Base-by-base conservation (phyloP, 352 stramenopile species). In the Pythium apleroticum region DNA sequence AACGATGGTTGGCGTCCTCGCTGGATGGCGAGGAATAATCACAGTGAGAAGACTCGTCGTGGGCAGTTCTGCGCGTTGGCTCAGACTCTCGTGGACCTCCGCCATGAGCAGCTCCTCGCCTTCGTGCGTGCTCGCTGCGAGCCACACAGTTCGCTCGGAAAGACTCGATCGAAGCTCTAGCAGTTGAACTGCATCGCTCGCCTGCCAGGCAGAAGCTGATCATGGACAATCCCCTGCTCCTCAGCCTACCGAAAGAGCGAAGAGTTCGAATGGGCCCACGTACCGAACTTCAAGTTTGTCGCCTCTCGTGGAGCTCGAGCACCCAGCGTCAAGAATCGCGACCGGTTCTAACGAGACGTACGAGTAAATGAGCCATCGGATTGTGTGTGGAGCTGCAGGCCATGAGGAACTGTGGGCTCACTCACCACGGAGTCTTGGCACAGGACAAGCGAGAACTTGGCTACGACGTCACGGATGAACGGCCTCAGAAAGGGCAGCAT, bases 241-340 rank as follows among this genome's bases (percentile, higher is more conserved):
- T n/a, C n/a, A n/a, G n/a, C n/a, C n/a, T 20, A 49, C 20, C 22
- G 17, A 5, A 45, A 15, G 5, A 45, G 37, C 4, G 8, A 49
- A n/a, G 1, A 25, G 20, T 12, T 6, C 4, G n/a, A 27, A n/a
- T n/a, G n/a, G n/a, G 19, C 5, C 41, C 7, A 49, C 41, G 19
- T 69, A 93, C 83, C 74, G 57, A 93, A 86, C 53, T 93, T 93
- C n/a, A 93, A 69, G 49, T 93, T 90, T 19, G 68, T 68, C 14
- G 76, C 62, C 17, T 70, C 55, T 11, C 74, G 61, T 4, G 78
- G 52, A 20, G 65, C 28, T 45, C 25, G 30, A 17, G 68, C 79
- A 9, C 85, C 85, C 30, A 91, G 66, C n/a, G 37, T 24, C 11
- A 70, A 31, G 56, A 88, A 91, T 11, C 77, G 77, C 33, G 71